These are phyloP conservation scores for Ajuga reptans DNA, from an alignment of 305 asterid genomes.

Conservation along the genomic window DNA sequence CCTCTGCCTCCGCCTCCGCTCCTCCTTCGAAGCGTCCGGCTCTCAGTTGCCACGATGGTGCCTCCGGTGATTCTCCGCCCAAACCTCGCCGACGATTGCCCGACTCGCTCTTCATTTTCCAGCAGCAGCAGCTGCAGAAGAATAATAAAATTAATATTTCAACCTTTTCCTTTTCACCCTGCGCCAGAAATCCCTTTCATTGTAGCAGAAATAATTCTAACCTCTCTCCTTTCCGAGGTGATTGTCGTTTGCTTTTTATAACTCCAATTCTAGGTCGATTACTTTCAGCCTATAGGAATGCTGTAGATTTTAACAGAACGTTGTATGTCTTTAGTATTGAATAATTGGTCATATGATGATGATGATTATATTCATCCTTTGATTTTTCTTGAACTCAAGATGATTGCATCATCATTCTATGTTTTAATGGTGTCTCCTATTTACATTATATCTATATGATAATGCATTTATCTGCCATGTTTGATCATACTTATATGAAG, in stretches of 20 bases:
- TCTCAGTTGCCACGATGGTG: constrained; percentile 10
- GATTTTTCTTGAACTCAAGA: neutral
- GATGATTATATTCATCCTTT: neutral
- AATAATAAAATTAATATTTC: neutral
- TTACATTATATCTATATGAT: neutral
- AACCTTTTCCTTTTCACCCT: constrained; percentile 27
- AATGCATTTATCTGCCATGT: neutral
- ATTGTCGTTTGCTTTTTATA: neutral
- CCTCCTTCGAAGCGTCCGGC: constrained; percentile 28
- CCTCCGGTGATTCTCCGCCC: constrained; percentile 24
- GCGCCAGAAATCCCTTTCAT: constrained; percentile 30
- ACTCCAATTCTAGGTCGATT: neutral
- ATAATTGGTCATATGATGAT: neutral
- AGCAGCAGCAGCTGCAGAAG: constrained; percentile 24
- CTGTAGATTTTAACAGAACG: neutral
- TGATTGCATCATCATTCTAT: neutral
- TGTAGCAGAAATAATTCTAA: neutral
- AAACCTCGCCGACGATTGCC: constrained; percentile 62
- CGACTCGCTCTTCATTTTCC: constrained; percentile 48
- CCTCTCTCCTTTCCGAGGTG: constrained; percentile 38
- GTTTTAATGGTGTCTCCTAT: neutral
- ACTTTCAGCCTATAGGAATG: neutral
- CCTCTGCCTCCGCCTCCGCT: constrained; percentile 27
- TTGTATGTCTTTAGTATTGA: neutral
- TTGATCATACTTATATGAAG: neutral